These are phyloP conservation scores for Omphalea diandra DNA, from an alignment of 441 rosid genomes.

Conservation along the genomic window DNA sequence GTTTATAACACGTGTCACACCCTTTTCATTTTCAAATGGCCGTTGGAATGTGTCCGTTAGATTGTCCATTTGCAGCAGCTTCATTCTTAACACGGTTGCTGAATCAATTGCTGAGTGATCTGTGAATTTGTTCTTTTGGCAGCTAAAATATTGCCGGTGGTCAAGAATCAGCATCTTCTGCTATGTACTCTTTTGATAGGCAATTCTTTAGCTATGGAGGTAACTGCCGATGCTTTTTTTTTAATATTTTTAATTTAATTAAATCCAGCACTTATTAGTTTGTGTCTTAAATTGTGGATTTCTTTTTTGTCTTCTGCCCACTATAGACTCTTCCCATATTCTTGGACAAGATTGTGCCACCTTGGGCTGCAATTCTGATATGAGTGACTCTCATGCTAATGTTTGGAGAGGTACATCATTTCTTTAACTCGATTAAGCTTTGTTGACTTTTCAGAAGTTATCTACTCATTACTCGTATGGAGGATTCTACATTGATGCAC, in stretches of 20 bases:
- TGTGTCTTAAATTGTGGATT: not conserved
- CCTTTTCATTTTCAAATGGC: too few species aligned
- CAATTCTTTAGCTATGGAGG: conserved; percentile 95
- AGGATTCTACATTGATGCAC: conserved; percentile 12
- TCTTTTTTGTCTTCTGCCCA: not conserved
- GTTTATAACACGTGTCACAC: too few species aligned
- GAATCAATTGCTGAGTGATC: too few species aligned
- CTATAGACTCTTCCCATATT: conserved; percentile 80
- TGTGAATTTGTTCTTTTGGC: conserved; percentile 26
- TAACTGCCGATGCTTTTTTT: conserved; percentile 31
- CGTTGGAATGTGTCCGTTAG: too few species aligned
- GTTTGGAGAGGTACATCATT: conserved; percentile 73
- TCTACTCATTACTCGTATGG: not conserved
- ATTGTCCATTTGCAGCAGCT: too few species aligned
- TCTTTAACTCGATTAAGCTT: not conserved
- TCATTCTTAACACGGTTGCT: too few species aligned
- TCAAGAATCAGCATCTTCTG: conserved; percentile 89
- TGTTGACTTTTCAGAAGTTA: not conserved
- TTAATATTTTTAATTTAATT: conserved; percentile 9
- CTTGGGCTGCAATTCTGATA: conserved; percentile 67
- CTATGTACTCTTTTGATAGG: conserved; percentile 90
- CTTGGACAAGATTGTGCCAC: conserved; percentile 79
- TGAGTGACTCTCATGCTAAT: conserved; percentile 79
- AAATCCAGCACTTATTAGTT: too few species aligned
- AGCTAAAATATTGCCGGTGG: conserved; percentile 90